These are phyloP conservation scores for Cercospora sp. DNA, from an alignment of 2,329 filamentous ascomycete species.

Conservation along the genomic window DNA sequence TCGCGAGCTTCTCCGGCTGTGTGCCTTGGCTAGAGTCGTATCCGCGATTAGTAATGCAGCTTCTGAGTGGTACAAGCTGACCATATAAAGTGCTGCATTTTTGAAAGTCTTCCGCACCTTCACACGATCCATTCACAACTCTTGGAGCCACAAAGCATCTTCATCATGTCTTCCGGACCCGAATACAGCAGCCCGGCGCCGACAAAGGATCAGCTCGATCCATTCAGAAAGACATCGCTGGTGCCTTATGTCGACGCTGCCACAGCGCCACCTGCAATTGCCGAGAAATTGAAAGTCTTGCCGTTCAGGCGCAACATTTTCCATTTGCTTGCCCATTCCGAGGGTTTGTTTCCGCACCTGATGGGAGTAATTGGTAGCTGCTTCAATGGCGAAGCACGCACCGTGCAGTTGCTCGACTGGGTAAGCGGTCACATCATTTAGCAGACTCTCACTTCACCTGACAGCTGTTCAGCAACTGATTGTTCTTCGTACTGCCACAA, in stretches of 20 bases:
- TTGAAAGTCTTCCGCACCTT: not conserved
- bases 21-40: not conserved
- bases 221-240: not conserved
- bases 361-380: not conserved
- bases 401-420: not conserved
- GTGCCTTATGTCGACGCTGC: not conserved
- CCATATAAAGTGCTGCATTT: not conserved
- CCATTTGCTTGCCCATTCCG: not conserved
- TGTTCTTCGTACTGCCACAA: not conserved
- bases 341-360: not conserved
- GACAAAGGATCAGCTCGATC: not conserved
- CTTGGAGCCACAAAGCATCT: not conserved
- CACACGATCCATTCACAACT: not conserved
- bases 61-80: not conserved
- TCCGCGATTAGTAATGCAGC: not conserved
- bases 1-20: not conserved
- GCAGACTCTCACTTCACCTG: not conserved
- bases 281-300: constrained; percentile 1
- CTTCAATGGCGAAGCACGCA: not conserved
- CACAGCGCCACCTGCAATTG: not conserved
- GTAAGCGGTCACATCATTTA: not conserved
- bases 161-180: not conserved
- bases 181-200: not conserved
- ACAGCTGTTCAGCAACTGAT: not conserved
- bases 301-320: constrained; percentile 1